Percentiles rank a stretch among this genome's conserved stretches.
Conservation (phyloP, 2,329 filamentous ascomycete genomes). For the Claviceps monticola region DNA sequence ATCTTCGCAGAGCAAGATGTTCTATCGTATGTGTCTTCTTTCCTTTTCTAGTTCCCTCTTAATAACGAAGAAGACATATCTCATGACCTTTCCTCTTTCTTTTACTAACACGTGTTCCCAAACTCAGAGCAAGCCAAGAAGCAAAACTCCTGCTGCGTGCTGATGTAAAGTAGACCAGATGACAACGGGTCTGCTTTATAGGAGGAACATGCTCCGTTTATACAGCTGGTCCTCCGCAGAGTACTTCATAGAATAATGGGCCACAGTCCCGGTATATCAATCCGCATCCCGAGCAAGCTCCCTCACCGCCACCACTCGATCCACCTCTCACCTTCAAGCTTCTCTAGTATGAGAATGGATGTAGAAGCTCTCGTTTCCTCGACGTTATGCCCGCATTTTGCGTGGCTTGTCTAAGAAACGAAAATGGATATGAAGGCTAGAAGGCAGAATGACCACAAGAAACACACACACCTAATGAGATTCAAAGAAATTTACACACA, state of each 20-base stretch:
- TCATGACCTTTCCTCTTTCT: background rate
- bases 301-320: background rate
- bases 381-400: background rate
- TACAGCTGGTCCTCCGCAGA: background rate
- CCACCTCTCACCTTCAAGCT: background rate
- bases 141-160: slow-evolving; percentile 61
- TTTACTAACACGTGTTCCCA: background rate
- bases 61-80: background rate
- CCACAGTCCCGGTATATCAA: background rate
- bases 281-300: background rate
- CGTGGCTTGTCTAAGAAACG: background rate
- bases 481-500: background rate
- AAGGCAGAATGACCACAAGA: background rate
- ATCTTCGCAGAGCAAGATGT: slow-evolving; percentile 92
- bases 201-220: background rate
- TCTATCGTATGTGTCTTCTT: slow-evolving; percentile 54
- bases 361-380: background rate
- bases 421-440: background rate
- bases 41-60: background rate
- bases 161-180: slow-evolving; percentile 39
- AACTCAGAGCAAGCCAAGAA: slow-evolving; percentile 55
- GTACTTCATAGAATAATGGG: background rate
- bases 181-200: background rate
- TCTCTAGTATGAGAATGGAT: background rate
- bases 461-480: slow-evolving; percentile 1